Base-by-base conservation (phyloP, 73 alveolate species). In the Paramecium pentaurelia region DNA sequence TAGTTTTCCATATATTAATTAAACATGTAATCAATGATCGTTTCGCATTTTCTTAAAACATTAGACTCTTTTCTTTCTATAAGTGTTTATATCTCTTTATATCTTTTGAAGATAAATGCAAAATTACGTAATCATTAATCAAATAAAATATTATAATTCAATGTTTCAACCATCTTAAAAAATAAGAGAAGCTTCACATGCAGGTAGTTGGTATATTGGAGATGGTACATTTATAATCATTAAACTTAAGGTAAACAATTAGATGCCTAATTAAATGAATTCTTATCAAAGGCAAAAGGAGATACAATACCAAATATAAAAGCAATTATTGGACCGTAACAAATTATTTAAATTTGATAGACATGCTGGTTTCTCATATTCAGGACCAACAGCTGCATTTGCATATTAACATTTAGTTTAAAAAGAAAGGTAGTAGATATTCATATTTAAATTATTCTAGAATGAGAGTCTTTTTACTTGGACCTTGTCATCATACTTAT, bases 401-500 rank as follows among this genome's bases (percentile, higher is more conserved):
- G 98, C 99, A 4, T 98, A 96, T 92, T 92, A 93, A 34, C 92
- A 96, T 84, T 94, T 97, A 10, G 77, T 96, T 34, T 96, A 98
- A 80, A 28, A 30, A n/a, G 93, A 89, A 89, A 89, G 51, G 94
- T 89, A 54, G 14, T 54, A 20, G 4, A 54, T 1, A 18, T n/a
- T 34, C 14, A 28, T 18, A 28, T 71, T n/a, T 38, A 18, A 27
- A 89, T 27, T 7, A 89, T n/a, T 45, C 71, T 44, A 94, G 92
- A 83, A 42, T 95, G 51, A 90, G 99, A 89, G 99, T 98, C 20
- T 97, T 98, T 88, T 84, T 98, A 14, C 96, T 98, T 44, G 99
- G 99, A 12, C 99, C 99, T 9, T 97, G 99, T 59, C 99, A 98
- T 96, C 99, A 97, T 85, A 97, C 94, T 37, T 98, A 98, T 94